phyloP scores from a whole-genome alignment of 176 grass and related monocot species.

The Luzula sylvatica region DNA sequence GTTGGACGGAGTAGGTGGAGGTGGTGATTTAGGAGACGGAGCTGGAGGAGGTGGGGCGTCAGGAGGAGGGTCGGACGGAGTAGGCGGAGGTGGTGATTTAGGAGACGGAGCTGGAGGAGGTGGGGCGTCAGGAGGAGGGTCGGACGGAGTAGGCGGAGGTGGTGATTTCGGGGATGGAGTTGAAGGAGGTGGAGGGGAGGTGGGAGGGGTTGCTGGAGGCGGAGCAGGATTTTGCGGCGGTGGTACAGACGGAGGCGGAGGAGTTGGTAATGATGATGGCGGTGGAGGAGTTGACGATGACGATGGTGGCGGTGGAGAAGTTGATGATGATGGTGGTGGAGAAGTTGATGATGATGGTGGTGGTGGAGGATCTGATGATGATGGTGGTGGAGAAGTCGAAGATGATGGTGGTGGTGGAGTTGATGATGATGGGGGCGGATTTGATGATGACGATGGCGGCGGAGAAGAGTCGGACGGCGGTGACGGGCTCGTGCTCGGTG shows the following conservation, averaged over 20 bases:
- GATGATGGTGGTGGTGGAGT: neutral
- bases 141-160: neutral
- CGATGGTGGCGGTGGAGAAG: neutral
- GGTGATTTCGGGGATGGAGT: neutral
- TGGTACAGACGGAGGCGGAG: neutral
- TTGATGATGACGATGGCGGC: neutral
- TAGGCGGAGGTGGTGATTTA: neutral
- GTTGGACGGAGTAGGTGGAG: neutral
- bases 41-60: constrained; percentile 10
- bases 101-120: neutral
- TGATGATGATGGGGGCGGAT: neutral
- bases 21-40: neutral
- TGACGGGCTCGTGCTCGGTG: constrained; percentile 1
- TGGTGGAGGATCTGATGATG: neutral
- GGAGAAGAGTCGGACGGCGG: neutral
- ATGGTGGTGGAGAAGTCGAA: neutral
- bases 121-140: neutral
- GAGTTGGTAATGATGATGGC: neutral
- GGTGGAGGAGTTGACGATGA: neutral
- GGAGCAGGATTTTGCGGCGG: neutral
- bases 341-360: neutral
- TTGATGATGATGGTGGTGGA: neutral
- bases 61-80: constrained; percentile 3
- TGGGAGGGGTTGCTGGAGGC: neutral
- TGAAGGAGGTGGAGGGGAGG: neutral